These are phyloP conservation scores for Populus alba DNA, from an alignment of 345 rosid genomes.

Conservation along the genomic window DNA sequence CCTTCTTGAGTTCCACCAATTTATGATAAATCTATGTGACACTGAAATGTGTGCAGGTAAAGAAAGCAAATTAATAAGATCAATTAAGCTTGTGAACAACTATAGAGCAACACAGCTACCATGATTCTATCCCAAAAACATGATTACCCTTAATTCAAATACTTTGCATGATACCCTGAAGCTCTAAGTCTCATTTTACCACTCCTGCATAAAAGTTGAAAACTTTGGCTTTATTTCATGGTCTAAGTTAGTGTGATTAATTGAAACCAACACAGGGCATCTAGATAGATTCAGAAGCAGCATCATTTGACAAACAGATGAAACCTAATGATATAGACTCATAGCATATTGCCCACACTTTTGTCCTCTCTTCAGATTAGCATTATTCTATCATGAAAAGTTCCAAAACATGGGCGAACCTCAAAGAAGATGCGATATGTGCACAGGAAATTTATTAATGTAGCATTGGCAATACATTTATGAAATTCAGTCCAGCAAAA, in stretches of 20 bases:
- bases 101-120: background rate
- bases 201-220: background rate
- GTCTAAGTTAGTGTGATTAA: background rate
- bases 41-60: background rate
- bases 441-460: background rate
- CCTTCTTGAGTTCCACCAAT: background rate
- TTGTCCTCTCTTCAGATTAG: background rate
- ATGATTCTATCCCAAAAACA: background rate
- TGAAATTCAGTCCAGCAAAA: background rate
- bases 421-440: background rate
- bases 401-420: background rate
- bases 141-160: background rate
- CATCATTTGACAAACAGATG: background rate
- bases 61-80: background rate
- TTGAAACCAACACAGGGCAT: background rate
- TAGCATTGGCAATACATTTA: background rate
- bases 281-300: background rate
- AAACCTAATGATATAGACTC: background rate
- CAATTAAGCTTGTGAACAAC: background rate
- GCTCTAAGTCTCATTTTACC: background rate
- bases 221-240: background rate
- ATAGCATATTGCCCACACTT: background rate
- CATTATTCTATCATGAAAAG: background rate
- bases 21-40: background rate
- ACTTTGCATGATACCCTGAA: background rate